Base-by-base conservation (phyloP, 257 asterid genomes). In the Craterostigma plantagineum region DNA sequence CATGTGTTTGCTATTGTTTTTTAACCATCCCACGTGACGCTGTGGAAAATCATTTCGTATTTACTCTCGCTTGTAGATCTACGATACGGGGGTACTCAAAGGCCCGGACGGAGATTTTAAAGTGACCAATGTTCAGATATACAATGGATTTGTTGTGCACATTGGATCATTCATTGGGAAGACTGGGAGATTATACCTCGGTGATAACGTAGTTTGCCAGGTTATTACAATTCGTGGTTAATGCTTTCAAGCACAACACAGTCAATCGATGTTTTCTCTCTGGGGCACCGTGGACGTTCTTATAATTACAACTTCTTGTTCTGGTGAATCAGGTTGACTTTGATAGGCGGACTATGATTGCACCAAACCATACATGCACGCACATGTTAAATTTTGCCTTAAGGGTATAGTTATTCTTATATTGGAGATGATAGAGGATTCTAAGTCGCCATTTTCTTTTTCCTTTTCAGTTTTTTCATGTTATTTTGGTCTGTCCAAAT, bases 291-390 rank as follows among this genome's bases (percentile, higher is more conserved):
- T n/a, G n/a, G 53, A 46, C 38, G 17, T 38, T 40, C 15, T 34
- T 48, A 38, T 50, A 27, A 49, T 34, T 10, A 14, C 45, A 50
- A 4, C 50, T 35, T 30, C 30, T 23, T 60, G 9, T 47, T 57
- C 61, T 35, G 46, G 30, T 35, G 66, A 69, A 35, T 55, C 82
- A 87, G 97, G 96, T 90, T 61, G 67, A 90, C 71, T 80, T 79
- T 62, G 81, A 71, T 30, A 71, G 99, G 50, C 72, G 96, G 45
- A 64, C 42, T 11, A 68, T 51, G 66, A 69, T 90, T 65, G 96
- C 99, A 52, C 99, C 99, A 6, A 90, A 90, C 54, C 99, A 90
- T 68, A 90, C 99, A n/a, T 83, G 94, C 64, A 90, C 99, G 12
- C 99, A 90, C 68, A 83, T 90, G 72, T 57, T 90, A 56, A 90